phyloP scores from a whole-genome alignment of 768 basidiomycete species.

The Albatrellus ellisii region DNA sequence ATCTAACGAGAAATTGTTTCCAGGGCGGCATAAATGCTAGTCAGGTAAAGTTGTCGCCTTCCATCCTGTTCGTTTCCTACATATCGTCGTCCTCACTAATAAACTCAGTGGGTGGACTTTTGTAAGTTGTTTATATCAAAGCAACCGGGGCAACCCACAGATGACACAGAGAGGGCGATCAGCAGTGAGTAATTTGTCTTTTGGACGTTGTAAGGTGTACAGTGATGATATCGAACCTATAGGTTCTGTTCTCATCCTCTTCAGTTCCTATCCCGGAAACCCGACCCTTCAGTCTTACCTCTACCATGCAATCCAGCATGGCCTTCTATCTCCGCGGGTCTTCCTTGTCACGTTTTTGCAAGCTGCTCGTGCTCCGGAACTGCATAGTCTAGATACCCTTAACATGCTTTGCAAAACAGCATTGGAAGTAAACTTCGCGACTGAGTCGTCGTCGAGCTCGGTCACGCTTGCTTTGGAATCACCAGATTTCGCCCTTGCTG shows the following conservation, averaged over 20 bases:
- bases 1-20: conserved; percentile 61
- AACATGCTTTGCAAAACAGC: conserved; percentile 57
- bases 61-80: not conserved
- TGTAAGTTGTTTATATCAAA: conserved; percentile 50
- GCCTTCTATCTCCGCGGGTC: conserved; percentile 40
- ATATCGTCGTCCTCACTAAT: not conserved
- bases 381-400: conserved; percentile 53
- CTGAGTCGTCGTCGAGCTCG: conserved; percentile 39
- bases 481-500: conserved; percentile 34
- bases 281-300: conserved; percentile 55
- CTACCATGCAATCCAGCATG: conserved; percentile 40
- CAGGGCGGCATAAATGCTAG: conserved; percentile 50
- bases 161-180: conserved; percentile 38
- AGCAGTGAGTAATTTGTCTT: conserved; percentile 37
- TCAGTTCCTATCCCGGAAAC: conserved; percentile 57
- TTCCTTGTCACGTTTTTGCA: conserved; percentile 58
- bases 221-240: conserved; percentile 1
- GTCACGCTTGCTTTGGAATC: conserved; percentile 38
- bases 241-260: conserved; percentile 64
- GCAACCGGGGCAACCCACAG: conserved; percentile 27
- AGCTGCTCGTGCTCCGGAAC: conserved; percentile 48
- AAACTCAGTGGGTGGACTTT: conserved; percentile 48
- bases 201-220: not conserved
- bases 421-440: conserved; percentile 49
- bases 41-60: conserved; percentile 35